phyloP scores from a whole-genome alignment of 768 basidiomycete genomes.

The Strobilomyces confusus region DNA sequence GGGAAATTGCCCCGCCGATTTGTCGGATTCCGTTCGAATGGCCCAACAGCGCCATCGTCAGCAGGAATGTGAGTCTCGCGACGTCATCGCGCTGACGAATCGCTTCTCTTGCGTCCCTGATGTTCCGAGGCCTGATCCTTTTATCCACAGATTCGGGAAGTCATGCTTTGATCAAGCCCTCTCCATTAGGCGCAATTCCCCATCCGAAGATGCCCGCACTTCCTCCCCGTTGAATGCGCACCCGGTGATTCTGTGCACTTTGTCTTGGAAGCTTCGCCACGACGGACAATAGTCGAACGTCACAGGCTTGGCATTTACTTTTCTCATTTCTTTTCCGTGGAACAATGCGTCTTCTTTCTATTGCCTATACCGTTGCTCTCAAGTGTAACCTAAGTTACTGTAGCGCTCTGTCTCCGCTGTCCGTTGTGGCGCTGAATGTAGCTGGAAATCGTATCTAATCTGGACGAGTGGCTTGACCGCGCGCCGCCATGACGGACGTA shows the following conservation, averaged over 20 bases:
- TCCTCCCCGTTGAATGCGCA: neutral
- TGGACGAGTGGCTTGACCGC: neutral
- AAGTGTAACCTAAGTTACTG: neutral
- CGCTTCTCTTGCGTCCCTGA: neutral
- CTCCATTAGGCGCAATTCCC: neutral
- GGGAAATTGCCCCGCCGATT: constrained; percentile 9
- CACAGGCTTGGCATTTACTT: too few species aligned
- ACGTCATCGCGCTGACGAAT: neutral
- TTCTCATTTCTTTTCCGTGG: neutral
- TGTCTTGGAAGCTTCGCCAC: neutral
- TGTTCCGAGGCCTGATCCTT: neutral
- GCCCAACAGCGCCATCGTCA: constrained; percentile 54
- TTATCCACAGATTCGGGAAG: constrained; percentile 43
- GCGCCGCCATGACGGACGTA: constrained; percentile 34
- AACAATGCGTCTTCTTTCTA: neutral
- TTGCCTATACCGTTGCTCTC: neutral
- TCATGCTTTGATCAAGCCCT: constrained; percentile 40
- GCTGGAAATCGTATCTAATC: neutral
- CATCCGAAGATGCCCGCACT: neutral
- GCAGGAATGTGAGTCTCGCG: constrained; percentile 58
- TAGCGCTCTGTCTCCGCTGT: neutral
- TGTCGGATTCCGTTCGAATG: neutral
- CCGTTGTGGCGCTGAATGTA: neutral
- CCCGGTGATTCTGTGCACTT: neutral
- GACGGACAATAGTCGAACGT: neutral